phyloP scores from a whole-genome alignment of 2,329 filamentous ascomycete genomes.

The Ilyonectria destructans region DNA sequence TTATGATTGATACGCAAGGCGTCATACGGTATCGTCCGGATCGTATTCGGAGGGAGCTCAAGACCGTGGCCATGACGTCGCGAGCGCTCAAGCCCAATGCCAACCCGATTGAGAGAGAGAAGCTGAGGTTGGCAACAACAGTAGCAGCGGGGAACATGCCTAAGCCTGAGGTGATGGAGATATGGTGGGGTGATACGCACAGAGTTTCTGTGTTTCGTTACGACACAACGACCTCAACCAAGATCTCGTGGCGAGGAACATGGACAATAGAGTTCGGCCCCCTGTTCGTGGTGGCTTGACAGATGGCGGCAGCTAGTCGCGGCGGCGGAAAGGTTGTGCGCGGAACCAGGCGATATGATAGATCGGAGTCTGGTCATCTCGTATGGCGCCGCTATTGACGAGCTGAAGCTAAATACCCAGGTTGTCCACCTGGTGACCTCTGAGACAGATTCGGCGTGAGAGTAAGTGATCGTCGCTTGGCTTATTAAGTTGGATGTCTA shows the following conservation, averaged over 20 bases:
- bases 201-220: background rate
- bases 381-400: constrained; percentile 10
- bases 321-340: constrained; percentile 1
- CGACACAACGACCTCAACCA: background rate
- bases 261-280: constrained; percentile 12
- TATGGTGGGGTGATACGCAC: background rate
- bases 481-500: background rate
- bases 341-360: constrained; percentile 6
- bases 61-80: background rate
- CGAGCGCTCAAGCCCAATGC: background rate
- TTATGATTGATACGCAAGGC: background rate
- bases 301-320: constrained; percentile 1
- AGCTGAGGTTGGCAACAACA: background rate
- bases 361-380: constrained; percentile 1
- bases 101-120: background rate
- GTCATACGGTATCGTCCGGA: background rate
- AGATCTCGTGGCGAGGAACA: constrained; percentile 2
- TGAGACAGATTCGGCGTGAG: background rate
- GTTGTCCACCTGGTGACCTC: background rate
- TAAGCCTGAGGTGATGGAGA: background rate
- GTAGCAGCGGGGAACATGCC: background rate
- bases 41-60: background rate
- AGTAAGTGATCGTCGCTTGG: background rate
- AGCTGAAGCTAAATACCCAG: constrained; percentile 14
- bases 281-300: constrained; percentile 13